These are phyloP conservation scores for Cicer cuneatum DNA, from an alignment of 306 rosid genomes.

Conservation along the genomic window DNA sequence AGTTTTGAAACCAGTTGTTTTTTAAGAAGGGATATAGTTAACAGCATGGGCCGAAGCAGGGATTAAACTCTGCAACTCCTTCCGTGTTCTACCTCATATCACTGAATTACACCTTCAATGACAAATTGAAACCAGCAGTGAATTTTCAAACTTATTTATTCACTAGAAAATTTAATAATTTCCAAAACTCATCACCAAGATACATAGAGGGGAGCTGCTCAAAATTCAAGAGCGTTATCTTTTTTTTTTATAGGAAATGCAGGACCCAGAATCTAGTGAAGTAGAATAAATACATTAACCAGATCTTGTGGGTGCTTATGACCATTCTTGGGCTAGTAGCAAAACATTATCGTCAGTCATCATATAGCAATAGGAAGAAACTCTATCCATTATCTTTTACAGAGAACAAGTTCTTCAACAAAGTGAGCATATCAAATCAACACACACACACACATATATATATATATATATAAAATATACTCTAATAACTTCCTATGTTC, in stretches of 20 bases:
- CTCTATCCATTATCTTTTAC: conserved; percentile 41
- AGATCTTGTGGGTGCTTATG: conserved; percentile 21
- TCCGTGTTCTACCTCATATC: too few relatives aligned
- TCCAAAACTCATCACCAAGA: conserved; percentile 23
- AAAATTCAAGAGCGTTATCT: background rate
- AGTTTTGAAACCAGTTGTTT: too few relatives aligned
- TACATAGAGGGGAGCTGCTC: conserved; percentile 19
- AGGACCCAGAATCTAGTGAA: conserved; percentile 8
- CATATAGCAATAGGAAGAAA: conserved; percentile 23
- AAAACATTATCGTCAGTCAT: conserved; percentile 19
- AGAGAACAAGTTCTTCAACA: conserved; percentile 29
- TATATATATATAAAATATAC: background rate
- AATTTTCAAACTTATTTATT: conserved; percentile 3
- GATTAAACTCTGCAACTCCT: too few relatives aligned
- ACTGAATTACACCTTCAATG: too few relatives aligned
- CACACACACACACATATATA: too few relatives aligned
- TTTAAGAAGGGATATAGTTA: too few relatives aligned
- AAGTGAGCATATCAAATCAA: conserved; percentile 16
- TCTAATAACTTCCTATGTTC: conserved; percentile 24
- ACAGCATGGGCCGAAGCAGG: too few relatives aligned
- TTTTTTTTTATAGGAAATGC: too few relatives aligned
- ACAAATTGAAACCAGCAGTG: background rate
- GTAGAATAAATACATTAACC: conserved; percentile 14
- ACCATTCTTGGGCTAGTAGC: conserved; percentile 6
- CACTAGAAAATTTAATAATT: conserved; percentile 22